These are phyloP conservation scores for Aspergillus sp. DNA, from an alignment of 2,329 filamentous ascomycete genomes.

Conservation along the genomic window DNA sequence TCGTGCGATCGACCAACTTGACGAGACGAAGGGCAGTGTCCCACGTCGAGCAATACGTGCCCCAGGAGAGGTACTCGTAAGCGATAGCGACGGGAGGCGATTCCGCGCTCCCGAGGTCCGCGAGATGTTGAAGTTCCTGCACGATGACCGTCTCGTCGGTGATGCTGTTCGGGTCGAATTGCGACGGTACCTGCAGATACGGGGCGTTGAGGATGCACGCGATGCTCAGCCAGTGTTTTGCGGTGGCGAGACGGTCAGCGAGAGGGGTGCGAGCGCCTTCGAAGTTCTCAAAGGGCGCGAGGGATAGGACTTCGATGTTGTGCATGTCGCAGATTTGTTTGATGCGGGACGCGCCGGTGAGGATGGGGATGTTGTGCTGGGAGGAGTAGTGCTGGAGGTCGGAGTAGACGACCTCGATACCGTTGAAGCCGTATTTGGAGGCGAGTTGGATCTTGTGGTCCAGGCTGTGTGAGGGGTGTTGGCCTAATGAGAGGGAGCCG, in stretches of 20 bases:
- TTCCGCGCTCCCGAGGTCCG: conserved; percentile 26
- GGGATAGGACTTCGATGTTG: conserved; percentile 25
- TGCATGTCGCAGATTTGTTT: conserved; percentile 17
- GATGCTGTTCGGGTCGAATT: conserved; percentile 23
- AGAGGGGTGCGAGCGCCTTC: conserved; percentile 32
- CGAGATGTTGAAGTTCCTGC: conserved; percentile 29
- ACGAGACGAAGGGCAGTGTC: conserved; percentile 29
- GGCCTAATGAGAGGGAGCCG: conserved; percentile 29
- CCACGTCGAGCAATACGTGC: conserved; percentile 33
- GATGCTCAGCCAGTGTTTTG: conserved; percentile 33
- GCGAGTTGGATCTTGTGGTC: conserved; percentile 31
- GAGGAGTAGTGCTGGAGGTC: conserved; percentile 27
- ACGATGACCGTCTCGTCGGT: conserved; percentile 29
- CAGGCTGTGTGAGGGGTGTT: conserved; percentile 29
- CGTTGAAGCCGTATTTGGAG: conserved; percentile 25
- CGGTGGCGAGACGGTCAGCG: conserved; percentile 25
- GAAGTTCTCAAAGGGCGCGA: conserved; percentile 39
- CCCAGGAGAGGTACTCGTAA: conserved; percentile 38
- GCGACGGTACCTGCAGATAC: conserved; percentile 34
- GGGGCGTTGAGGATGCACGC: conserved; percentile 24
- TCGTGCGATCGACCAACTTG: conserved; percentile 28
- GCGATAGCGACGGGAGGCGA: conserved; percentile 30
- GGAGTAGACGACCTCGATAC: conserved; percentile 33
- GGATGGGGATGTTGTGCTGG: conserved; percentile 15
- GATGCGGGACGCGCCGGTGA: conserved; percentile 19